Evolutionary conservation across 352 stramenopile genomes (phyloP).

Genomic region (Saprolegnia parasitica): DNA sequence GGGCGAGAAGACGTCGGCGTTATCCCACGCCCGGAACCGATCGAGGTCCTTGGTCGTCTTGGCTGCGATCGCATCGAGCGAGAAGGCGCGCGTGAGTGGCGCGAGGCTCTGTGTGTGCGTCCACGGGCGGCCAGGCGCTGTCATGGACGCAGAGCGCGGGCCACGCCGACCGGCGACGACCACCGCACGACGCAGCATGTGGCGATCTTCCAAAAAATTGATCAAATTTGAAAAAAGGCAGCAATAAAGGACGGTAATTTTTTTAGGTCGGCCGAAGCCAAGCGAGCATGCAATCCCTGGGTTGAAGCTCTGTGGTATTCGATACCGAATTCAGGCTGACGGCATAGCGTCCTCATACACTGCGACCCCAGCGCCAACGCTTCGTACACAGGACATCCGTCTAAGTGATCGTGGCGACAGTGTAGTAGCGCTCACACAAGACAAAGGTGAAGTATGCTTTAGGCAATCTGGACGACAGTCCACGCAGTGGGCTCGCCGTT

Average conservation of each 20-base stretch:
- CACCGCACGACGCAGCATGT: slow-evolving; percentile 7
- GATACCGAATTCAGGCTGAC: too few relatives aligned
- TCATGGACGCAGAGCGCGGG: too few relatives aligned
- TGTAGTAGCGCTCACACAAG: too few relatives aligned
- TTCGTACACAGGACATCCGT: too few relatives aligned
- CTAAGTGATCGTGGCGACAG: too few relatives aligned
- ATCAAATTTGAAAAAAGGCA: not conserved
- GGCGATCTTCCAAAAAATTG: not conserved
- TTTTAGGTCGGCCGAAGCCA: too few relatives aligned
- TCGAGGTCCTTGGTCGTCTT: slow-evolving; percentile 1
- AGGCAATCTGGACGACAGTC: slow-evolving; percentile 19
- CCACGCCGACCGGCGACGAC: not conserved
- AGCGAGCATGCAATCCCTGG: too few relatives aligned
- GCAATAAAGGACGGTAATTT: too few relatives aligned
- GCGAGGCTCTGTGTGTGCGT: not conserved
- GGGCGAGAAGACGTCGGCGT: slow-evolving; percentile 7
- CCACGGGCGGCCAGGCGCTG: not conserved
- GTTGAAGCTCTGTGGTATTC: too few relatives aligned
- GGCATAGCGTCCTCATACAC: too few relatives aligned
- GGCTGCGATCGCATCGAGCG: slow-evolving; percentile 1
- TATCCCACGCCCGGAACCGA: slow-evolving; percentile 20
- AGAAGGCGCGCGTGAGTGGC: not conserved
- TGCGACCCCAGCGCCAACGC: too few relatives aligned
- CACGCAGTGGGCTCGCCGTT: not conserved
- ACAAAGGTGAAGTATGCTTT: not conserved